These are phyloP conservation scores for Bipolaris cookei DNA, from an alignment of 2,329 filamentous ascomycete species.

Conservation along the genomic window DNA sequence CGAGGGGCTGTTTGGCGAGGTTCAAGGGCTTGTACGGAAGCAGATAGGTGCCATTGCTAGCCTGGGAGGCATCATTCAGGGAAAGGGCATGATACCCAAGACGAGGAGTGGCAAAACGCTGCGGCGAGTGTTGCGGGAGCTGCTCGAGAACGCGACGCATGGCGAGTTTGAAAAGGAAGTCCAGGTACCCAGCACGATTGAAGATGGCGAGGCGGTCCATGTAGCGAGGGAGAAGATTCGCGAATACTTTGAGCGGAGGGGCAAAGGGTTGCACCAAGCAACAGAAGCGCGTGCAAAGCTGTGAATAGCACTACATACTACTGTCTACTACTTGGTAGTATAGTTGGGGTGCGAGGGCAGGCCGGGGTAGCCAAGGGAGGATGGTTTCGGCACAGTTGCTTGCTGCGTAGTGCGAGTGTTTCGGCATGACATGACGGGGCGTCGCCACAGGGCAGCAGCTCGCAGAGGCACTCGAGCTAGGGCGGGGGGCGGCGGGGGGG, in stretches of 20 bases:
- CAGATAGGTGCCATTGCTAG: conserved; percentile 89
- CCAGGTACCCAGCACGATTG: conserved; percentile 80
- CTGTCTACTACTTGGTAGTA: too few relatives aligned
- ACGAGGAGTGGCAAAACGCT: conserved; percentile 92
- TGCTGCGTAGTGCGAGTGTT: too few relatives aligned
- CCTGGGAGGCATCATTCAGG: conserved; percentile 84
- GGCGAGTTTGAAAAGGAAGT: conserved; percentile 76
- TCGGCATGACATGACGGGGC: too few relatives aligned
- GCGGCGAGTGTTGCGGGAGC: conserved; percentile 77
- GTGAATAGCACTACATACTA: conserved; percentile 26
- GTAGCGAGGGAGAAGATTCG: conserved; percentile 73
- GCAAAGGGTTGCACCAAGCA: conserved; percentile 46
- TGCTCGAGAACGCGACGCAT: conserved; percentile 81
- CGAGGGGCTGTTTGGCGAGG: conserved; percentile 62
- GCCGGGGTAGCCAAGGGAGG: too few relatives aligned
- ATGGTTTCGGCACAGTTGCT: too few relatives aligned
- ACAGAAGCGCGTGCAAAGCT: conserved; percentile 54
- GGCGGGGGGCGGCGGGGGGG: too few relatives aligned
- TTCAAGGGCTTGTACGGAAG: conserved; percentile 73
- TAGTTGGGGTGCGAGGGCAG: too few relatives aligned
- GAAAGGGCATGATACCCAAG: conserved; percentile 86
- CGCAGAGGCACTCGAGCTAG: too few relatives aligned
- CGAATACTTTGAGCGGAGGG: conserved; percentile 72
- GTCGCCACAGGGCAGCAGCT: too few relatives aligned
- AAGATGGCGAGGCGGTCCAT: conserved; percentile 76